These are phyloP conservation scores for Fraxinus platypoda DNA, from an alignment of 305 asterid species.

Conservation along the genomic window DNA sequence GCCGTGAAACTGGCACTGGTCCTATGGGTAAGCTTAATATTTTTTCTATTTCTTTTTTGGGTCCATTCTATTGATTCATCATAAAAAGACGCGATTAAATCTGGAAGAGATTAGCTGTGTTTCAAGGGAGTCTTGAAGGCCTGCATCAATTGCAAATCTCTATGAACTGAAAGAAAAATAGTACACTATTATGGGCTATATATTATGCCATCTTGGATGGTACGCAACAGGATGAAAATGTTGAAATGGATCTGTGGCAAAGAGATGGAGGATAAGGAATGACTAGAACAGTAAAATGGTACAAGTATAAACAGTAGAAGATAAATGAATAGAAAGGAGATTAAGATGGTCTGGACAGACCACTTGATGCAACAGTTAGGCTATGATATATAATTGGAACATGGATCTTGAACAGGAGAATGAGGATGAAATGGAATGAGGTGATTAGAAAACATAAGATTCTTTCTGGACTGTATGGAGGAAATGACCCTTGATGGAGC, in stretches of 20 bases:
- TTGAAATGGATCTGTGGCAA: neutral
- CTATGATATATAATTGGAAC: neutral
- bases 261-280: neutral
- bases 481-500: neutral
- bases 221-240: neutral
- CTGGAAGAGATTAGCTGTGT: neutral
- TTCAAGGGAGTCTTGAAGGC: neutral
- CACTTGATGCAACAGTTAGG: neutral
- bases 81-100: neutral
- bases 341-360: neutral
- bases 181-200: neutral
- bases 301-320: neutral
- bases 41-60: neutral
- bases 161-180: neutral
- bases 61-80: neutral
- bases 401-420: neutral
- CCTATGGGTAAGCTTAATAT: conserved; percentile 31
- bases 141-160: neutral
- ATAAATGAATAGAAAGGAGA: neutral
- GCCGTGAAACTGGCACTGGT: conserved; percentile 39
- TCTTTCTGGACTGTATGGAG: neutral
- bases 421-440: neutral
- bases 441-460: neutral
- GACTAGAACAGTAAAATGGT: neutral
- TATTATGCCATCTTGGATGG: neutral